These are phyloP conservation scores for Talaromyces sp. DNA, from an alignment of 2,329 filamentous ascomycete species.

Conservation along the genomic window DNA sequence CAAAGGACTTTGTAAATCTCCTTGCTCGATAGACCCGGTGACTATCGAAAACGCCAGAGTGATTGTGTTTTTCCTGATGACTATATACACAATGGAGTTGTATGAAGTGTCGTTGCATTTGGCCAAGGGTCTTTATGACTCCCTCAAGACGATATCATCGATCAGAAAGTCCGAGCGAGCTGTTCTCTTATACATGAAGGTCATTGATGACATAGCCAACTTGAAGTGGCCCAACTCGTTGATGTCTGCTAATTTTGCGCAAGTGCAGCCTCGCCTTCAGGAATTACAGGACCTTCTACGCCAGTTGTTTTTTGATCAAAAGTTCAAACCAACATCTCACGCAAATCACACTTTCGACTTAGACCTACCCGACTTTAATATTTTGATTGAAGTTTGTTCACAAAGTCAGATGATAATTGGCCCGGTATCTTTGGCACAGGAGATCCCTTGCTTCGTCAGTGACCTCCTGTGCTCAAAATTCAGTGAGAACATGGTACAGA, in stretches of 20 bases:
- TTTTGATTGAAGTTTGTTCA: conserved; percentile 6
- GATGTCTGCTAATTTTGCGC: conserved; percentile 4
- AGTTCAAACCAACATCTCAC: neutral
- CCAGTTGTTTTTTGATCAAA: neutral
- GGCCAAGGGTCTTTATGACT: conserved; percentile 17
- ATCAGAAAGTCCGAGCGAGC: neutral
- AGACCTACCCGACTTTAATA: conserved; percentile 10
- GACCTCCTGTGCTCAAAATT: conserved; percentile 13
- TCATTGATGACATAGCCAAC: neutral
- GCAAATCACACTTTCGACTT: neutral
- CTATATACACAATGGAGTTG: conserved; percentile 20
- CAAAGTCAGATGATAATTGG: neutral
- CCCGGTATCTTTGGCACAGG: neutral
- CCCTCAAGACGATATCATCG: conserved; percentile 14
- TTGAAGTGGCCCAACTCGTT: neutral
- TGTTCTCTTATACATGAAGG: neutral
- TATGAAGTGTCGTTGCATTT: conserved; percentile 22
- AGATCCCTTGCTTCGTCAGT: neutral
- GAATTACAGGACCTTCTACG: neutral
- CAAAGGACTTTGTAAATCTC: conserved; percentile 18
- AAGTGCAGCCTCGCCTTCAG: neutral
- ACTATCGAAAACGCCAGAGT: conserved; percentile 18
- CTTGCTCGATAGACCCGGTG: conserved; percentile 15
- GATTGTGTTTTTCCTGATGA: conserved; percentile 22
- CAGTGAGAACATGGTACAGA: neutral